A percentile compares a stretch with the other conserved stretches of the same genome.
phyloP scores from a whole-genome alignment of 257 asterid species.

The Buddleja alternifolia region DNA sequence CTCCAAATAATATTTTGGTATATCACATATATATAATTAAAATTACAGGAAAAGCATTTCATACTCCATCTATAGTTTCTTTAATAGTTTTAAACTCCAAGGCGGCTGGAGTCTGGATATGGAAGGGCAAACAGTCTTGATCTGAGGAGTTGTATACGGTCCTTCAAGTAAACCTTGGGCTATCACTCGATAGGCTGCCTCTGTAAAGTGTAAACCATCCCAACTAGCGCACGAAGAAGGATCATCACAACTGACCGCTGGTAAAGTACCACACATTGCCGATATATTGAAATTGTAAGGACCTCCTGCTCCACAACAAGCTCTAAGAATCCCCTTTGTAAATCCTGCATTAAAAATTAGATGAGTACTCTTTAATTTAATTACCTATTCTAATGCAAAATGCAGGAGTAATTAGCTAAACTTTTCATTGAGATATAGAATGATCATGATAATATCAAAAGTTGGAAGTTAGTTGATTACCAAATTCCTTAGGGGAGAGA shows the following conservation, averaged over 20 bases:
- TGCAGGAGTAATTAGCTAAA: too few relatives aligned
- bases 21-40: too few relatives aligned
- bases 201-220: constrained; percentile 45
- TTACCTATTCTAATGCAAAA: too few relatives aligned
- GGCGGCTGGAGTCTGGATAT: background rate
- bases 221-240: constrained; percentile 36
- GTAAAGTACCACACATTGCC: constrained; percentile 19
- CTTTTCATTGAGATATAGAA: background rate
- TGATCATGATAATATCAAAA: background rate
- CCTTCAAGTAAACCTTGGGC: constrained; percentile 35
- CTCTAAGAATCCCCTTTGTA: constrained; percentile 26
- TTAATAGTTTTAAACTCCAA: constrained; percentile 1
- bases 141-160: constrained; percentile 28
- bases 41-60: too few relatives aligned
- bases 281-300: constrained; percentile 29
- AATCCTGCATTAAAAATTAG: constrained; percentile 31
- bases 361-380: background rate
- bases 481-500: constrained; percentile 28
- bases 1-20: too few relatives aligned
- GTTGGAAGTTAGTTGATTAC: constrained; percentile 16
- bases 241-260: constrained; percentile 29
- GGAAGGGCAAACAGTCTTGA: constrained; percentile 8
- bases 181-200: constrained; percentile 30
- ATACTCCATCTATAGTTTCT: too few relatives aligned
- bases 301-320: constrained; percentile 44